Conservation (phyloP, 805 yeast genomes). For the Hanseniaspora vineae region DNA sequence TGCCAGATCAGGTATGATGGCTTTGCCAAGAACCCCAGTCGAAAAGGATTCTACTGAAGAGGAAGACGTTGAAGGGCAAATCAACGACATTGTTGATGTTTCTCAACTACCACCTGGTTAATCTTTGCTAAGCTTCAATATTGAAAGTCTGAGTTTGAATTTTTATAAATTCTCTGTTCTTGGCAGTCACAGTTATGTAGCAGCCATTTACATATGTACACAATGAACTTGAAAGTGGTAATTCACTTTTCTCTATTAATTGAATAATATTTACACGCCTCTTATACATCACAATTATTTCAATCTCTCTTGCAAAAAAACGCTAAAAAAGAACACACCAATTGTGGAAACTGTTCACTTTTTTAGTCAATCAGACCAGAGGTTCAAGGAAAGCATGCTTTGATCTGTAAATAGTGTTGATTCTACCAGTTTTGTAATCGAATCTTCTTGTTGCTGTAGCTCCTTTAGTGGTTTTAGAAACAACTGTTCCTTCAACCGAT, state of each 20-base stretch:
- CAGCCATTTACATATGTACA: too few species aligned
- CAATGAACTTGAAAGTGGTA: too few species aligned
- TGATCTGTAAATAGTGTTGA: slow-evolving; percentile 22
- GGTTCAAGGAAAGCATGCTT: not conserved
- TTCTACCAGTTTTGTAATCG: slow-evolving; percentile 40
- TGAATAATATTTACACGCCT: not conserved
- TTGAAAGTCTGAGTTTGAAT: too few species aligned
- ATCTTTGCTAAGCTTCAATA: too few species aligned
- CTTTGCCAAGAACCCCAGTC: slow-evolving; percentile 89
- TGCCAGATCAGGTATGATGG: slow-evolving; percentile 98
- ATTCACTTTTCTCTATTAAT: not conserved
- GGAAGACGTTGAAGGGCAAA: slow-evolving; percentile 37
- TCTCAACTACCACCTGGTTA: slow-evolving; percentile 93
- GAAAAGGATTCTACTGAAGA: slow-evolving; percentile 41
- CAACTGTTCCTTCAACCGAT: slow-evolving; percentile 24
- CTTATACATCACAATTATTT: not conserved
- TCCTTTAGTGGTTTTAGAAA: slow-evolving; percentile 33
- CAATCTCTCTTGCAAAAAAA: too few species aligned
- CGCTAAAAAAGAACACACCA: too few species aligned
- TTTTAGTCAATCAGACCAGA: not conserved
- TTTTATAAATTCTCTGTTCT: too few species aligned
- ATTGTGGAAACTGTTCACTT: too few species aligned
- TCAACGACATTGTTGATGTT: slow-evolving; percentile 64
- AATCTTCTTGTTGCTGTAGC: slow-evolving; percentile 42
- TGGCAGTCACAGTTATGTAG: too few species aligned